Evolutionary conservation across 2,329 filamentous ascomycete genomes (phyloP).

Genomic region (Botryosphaeria dothidea): DNA sequence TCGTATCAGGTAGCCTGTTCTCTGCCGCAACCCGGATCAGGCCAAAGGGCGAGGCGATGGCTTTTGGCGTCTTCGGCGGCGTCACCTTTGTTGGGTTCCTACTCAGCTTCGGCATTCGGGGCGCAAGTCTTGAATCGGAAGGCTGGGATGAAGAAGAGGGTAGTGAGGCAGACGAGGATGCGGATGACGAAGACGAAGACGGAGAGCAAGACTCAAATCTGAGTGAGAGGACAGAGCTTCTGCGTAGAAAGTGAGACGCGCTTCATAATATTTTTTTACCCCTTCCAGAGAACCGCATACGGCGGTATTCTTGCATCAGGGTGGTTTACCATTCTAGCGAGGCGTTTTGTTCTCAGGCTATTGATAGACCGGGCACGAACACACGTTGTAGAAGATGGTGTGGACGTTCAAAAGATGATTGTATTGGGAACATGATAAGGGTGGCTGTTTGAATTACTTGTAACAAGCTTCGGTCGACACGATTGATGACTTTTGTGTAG

Average conservation of each 20-base stretch:
- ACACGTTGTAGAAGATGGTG: not conserved
- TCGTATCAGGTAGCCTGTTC: slow-evolving; percentile 84
- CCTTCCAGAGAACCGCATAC: not conserved
- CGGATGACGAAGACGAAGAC: slow-evolving; percentile 33
- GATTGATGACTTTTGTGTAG: not conserved
- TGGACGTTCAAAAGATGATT: not conserved
- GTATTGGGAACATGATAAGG: not conserved
- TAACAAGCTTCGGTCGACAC: not conserved
- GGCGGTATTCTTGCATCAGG: not conserved
- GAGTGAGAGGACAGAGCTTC: slow-evolving; percentile 2
- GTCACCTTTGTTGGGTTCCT: slow-evolving; percentile 79
- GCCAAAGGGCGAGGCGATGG: slow-evolving; percentile 79
- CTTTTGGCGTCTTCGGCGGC: slow-evolving; percentile 85
- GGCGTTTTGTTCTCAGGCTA: not conserved
- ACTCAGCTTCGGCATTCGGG: slow-evolving; percentile 75
- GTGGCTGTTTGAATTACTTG: not conserved
- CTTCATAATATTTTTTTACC: not conserved
- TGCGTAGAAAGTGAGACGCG: not conserved
- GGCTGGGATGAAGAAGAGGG: slow-evolving; percentile 51
- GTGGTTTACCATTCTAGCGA: slow-evolving; percentile 1
- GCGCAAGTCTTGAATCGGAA: slow-evolving; percentile 60
- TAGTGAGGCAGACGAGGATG: slow-evolving; percentile 46
- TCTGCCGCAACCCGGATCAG: slow-evolving; percentile 71
- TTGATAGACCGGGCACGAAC: not conserved
- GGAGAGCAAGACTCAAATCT: slow-evolving; percentile 27